phyloP scores from a whole-genome alignment of 2,329 filamentous ascomycete genomes.

The Madurella mycetomatis region DNA sequence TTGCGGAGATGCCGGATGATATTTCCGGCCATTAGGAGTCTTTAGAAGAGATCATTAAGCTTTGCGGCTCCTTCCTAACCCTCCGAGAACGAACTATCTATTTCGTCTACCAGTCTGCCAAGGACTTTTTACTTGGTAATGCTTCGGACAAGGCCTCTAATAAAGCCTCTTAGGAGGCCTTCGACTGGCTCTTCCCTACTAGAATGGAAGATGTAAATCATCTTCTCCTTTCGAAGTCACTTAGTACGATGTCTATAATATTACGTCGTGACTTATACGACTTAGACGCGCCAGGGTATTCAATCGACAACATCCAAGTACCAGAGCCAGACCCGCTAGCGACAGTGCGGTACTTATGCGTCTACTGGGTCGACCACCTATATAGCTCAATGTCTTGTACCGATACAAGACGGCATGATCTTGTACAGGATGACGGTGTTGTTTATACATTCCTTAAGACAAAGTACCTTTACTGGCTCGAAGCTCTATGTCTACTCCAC shows the following conservation, averaged over 20 bases:
- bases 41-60: conserved; percentile 9
- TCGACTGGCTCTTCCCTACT: conserved; percentile 11
- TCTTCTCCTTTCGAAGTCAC: conserved; percentile 14
- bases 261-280: conserved; percentile 25
- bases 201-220: conserved; percentile 10
- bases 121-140: conserved; percentile 16
- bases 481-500: conserved; percentile 18
- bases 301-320: conserved; percentile 5
- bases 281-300: conserved; percentile 8
- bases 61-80: conserved; percentile 17
- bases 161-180: no score
- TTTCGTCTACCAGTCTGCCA: conserved; percentile 16
- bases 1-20: conserved; percentile 7
- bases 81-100: conserved; percentile 12
- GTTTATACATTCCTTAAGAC: conserved; percentile 15
- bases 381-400: background rate
- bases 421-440: background rate
- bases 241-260: conserved; percentile 15
- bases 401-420: background rate
- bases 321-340: conserved; percentile 17
- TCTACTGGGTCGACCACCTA: conserved; percentile 18
- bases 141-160: background rate
- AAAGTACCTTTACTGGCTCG: conserved; percentile 21
- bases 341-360: conserved; percentile 18
- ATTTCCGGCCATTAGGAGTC: background rate